Conservation (phyloP, 345 rosid species). For the Noccaea caerulescens region DNA sequence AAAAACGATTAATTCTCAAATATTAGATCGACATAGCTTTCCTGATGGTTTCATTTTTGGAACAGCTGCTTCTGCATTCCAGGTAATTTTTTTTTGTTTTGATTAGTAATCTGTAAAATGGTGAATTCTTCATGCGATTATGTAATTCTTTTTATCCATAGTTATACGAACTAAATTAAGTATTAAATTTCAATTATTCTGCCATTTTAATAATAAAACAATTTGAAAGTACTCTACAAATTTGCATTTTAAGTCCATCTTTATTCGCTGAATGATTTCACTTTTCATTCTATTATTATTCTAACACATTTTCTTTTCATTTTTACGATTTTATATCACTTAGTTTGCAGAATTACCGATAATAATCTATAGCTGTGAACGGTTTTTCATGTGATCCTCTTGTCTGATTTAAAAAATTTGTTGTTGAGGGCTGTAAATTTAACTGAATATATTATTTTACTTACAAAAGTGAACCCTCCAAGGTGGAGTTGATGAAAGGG, state of each 20-base stretch:
- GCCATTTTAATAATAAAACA: neutral
- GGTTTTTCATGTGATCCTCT: no score
- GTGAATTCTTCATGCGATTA: neutral
- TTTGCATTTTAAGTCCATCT: neutral
- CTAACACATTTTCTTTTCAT: neutral
- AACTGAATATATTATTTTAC: no score
- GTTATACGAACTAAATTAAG: neutral
- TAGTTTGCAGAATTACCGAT: no score
- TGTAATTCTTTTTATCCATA: neutral
- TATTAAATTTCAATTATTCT: neutral
- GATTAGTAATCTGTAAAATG: neutral
- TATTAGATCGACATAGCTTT: constrained; percentile 50
- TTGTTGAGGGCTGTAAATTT: no score
- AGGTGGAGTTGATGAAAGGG: neutral
- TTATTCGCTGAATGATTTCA: no score
- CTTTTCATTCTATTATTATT: neutral
- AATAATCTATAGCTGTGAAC: no score
- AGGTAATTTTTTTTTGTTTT: constrained; percentile 46
- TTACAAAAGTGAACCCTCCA: no score
- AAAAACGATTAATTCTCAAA: neutral
- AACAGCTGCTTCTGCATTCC: constrained; percentile 78
- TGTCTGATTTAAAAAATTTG: no score
- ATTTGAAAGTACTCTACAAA: neutral
- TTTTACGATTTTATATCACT: no score
- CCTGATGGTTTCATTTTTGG: constrained; percentile 69